Evolutionary conservation across 2,329 filamentous ascomycete genomes (phyloP).

Genomic region (Colletotrichum siamense): DNA sequence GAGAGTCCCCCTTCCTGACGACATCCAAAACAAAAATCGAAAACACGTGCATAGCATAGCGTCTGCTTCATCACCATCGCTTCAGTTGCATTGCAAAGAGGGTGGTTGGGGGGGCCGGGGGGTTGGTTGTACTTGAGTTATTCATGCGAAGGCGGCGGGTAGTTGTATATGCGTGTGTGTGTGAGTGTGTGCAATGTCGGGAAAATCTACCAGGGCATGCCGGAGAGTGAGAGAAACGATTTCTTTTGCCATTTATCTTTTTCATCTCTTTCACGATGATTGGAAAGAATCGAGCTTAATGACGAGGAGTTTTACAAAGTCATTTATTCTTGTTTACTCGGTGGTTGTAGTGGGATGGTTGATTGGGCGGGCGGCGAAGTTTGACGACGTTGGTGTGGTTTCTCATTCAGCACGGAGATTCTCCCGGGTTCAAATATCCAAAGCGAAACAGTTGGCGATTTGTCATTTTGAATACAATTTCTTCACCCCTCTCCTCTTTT

Average conservation of each 20-base stretch:
- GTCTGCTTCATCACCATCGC: slow-evolving; percentile 18
- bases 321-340: not conserved
- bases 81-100: not conserved
- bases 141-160: not conserved
- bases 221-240: not conserved
- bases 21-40: not conserved
- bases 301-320: not conserved
- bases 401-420: not conserved
- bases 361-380: not conserved
- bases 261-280: not conserved
- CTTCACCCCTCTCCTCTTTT: not conserved
- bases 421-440: not conserved
- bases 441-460: not conserved
- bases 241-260: not conserved
- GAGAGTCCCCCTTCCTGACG: not conserved
- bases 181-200: not conserved
- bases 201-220: not conserved
- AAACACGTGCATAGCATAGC: slow-evolving; percentile 21
- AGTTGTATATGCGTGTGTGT: not conserved
- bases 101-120: not conserved
- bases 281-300: not conserved
- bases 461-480: not conserved
- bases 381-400: not conserved
- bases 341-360: not conserved
- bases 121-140: not conserved